Percentiles rank a stretch among this genome's conserved stretches.
Conservation (phyloP, 306 rosid species). For the Prunus davidiana region DNA sequence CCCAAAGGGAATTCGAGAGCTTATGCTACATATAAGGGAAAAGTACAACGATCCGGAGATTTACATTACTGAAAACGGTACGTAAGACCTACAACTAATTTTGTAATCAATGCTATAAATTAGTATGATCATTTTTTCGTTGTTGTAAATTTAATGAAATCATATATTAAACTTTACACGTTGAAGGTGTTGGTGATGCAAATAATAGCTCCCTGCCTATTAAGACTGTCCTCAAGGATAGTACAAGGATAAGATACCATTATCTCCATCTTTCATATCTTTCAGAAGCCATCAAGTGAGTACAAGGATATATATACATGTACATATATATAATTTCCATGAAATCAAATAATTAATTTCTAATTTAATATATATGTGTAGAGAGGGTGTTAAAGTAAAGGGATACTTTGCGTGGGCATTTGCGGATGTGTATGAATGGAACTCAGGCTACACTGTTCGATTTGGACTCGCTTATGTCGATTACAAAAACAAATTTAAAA, state of each 20-base stretch:
- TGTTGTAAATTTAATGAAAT: not conserved
- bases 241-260: slow-evolving; percentile 42
- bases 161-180: not conserved
- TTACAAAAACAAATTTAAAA: slow-evolving; percentile 31
- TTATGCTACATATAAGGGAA: slow-evolving; percentile 23
- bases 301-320: not conserved
- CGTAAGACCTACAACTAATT: no score
- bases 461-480: slow-evolving; percentile 47
- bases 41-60: slow-evolving; percentile 43
- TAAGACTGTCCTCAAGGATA: slow-evolving; percentile 37
- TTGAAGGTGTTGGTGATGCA: not conserved
- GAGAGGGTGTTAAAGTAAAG: slow-evolving; percentile 36
- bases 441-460: slow-evolving; percentile 49
- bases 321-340: no score
- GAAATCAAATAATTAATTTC: not conserved
- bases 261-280: slow-evolving; percentile 44
- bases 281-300: slow-evolving; percentile 53
- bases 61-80: slow-evolving; percentile 64
- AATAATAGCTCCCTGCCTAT: slow-evolving; percentile 43
- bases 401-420: slow-evolving; percentile 43
- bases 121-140: no score
- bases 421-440: slow-evolving; percentile 54
- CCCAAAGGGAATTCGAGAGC: slow-evolving; percentile 46
- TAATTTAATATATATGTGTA: slow-evolving; percentile 6
- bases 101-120: no score